phyloP scores from a whole-genome alignment of 1,284 basidiomycete genomes.

The Puccinia coronata region DNA sequence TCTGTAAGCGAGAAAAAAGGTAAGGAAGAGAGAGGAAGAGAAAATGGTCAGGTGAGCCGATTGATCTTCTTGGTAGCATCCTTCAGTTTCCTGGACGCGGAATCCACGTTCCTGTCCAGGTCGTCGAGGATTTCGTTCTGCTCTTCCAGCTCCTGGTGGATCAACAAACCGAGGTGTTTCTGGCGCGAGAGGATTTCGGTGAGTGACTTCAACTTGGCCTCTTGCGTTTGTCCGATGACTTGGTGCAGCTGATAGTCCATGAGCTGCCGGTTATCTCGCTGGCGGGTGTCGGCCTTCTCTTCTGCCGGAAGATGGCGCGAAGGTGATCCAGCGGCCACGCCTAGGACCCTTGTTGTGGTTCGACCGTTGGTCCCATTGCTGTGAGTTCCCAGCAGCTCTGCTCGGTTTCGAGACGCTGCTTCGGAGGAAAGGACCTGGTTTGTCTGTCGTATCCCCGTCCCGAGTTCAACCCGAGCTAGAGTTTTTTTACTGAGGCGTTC shows the following conservation, averaged over 20 bases:
- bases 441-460: conserved; percentile 23
- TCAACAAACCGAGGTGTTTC: conserved; percentile 81
- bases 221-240: conserved; percentile 78
- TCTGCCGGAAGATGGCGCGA: conserved; percentile 63
- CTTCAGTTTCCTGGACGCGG: conserved; percentile 73
- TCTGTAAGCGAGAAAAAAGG: neutral
- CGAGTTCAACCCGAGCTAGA: conserved; percentile 1
- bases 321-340: neutral
- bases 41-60: neutral
- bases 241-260: conserved; percentile 70
- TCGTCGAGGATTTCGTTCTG: conserved; percentile 86
- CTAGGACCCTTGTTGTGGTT: conserved; percentile 33
- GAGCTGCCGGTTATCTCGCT: conserved; percentile 78
- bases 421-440: conserved; percentile 11
- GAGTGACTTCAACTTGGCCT: conserved; percentile 74
- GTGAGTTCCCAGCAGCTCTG: conserved; percentile 28
- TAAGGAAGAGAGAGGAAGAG: neutral
- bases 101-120: conserved; percentile 72
- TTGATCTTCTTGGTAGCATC: conserved; percentile 75
- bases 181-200: conserved; percentile 77
- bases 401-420: conserved; percentile 10
- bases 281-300: conserved; percentile 82
- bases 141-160: conserved; percentile 75
- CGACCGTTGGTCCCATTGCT: neutral
- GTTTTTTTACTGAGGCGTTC: conserved; percentile 67